Evolutionary conservation across 768 basidiomycete species (phyloP), one percentile per base, ranked within the genome.

Genomic region (Ephemerocybe angulata): DNA sequence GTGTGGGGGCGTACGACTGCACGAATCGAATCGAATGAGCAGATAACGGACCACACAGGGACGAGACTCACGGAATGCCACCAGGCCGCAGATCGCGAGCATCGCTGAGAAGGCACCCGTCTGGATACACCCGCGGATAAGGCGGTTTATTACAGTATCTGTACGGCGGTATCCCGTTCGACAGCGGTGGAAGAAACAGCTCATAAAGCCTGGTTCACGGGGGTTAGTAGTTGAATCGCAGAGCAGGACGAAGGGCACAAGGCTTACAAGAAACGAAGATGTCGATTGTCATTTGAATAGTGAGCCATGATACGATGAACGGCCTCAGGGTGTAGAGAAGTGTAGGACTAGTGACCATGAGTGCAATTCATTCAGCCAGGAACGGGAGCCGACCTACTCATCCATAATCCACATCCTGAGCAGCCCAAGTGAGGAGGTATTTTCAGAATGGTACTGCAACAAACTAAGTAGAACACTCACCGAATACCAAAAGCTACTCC

Each of bases 121-220:
- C 57, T 81, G 80, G 29, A 82, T 64, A 10, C 81, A 79, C 25
- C 80, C 80, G 51, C 78, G 77, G 56, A 82, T 81, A 3, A 82
- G 68, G 30, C 77, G 75, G 54, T 79, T 79, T 59, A 82, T 76
- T 52, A 81, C 71, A 0, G 71, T 77, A 58, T 84, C 80, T 4
- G 77, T 83, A 58, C 67, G 75, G 15, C 67, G 68, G 65, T 81
- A 79, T 17, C 83, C 81, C 15, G 81, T 83, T 43, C 51, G 76
- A 71, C 4, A 74, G 74, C 46, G 72, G 73, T 55, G 62, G 58
- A 44, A 79, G 68, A 25, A 76, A 63, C 47, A 61, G 17, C 54
- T 59, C 22, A 70, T 54, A 50, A 63, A 50, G 12, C 42, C 70
- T 71, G 51, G 12, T 53, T 43, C 1, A 10, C 19, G 15, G 11